Base-by-base conservation (phyloP, 1,284 basidiomycete species). In the Paramarasmius palmivorus region DNA sequence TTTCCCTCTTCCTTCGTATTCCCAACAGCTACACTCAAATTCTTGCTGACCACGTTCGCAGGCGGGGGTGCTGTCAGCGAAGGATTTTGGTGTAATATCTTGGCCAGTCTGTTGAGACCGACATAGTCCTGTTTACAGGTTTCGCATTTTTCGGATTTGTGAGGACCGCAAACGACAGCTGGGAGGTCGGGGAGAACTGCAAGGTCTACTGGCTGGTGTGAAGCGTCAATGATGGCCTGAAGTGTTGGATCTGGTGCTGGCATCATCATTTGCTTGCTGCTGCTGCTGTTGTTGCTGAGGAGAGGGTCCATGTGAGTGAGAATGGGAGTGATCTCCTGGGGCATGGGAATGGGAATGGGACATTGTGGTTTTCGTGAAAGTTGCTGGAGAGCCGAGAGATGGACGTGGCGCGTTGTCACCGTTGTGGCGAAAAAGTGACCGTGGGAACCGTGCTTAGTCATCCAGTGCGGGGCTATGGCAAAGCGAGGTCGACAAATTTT, bases 1-100 rank as follows among this genome's bases (percentile, higher is more conserved):
- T 97, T 97, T 57, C 94, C 94, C 58, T 94, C 90, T 50, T 96
- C 94, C 68, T 96, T 97, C 19, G 87, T 86, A 45, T 78, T 75
- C 25, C 81, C 88, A 57, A 96, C 82, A 19, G 84, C 81, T 57
- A 85, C 79, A 0, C 88, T 82, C 14, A 95, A 77, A 57, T 89
- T 86, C 65, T 88, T 86, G 38, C 85, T 84, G 36, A 91, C 75
- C 53, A 93, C 81, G 41, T 87, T 85, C 2, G 89, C 83, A 2
- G 93, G 93, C 2, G 92, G 92, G 7, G 93, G 93, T 61, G 91
- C 90, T 36, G 84, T 79, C 42, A 90, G 72, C 54, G 81, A 83
- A 19, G 92, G 88, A 58, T 92, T 90, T 49, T 75, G 69, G 46
- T 79, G 75, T 55, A 95, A 77, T 26, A 91, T 75, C 53, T 83